A percentile compares a stretch with the other conserved stretches of the same genome.
Evolutionary conservation across 768 basidiomycete species (phyloP).

Genomic region (Termitomyces titanicus): DNA sequence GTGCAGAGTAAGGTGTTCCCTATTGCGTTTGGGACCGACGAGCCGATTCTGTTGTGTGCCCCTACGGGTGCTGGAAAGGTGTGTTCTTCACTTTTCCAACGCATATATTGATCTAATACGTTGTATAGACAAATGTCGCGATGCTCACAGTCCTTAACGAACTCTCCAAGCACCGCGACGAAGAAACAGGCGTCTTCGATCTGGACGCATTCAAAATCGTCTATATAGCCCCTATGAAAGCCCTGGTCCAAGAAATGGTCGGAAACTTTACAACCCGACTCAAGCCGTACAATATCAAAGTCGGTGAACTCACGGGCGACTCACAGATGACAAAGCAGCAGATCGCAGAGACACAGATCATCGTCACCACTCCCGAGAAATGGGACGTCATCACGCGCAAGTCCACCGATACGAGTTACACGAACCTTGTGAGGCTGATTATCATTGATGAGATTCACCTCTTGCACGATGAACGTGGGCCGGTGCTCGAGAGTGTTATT

Average conservation of each 20-base stretch:
- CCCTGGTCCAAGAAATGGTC: slow-evolving; percentile 98
- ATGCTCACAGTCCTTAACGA: slow-evolving; percentile 94
- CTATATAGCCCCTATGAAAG: slow-evolving; percentile 99
- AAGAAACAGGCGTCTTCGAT: slow-evolving; percentile 74
- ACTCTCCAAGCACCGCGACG: slow-evolving; percentile 83
- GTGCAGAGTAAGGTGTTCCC: slow-evolving; percentile 94
- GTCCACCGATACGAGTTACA: slow-evolving; percentile 94
- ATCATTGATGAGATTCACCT: slow-evolving; percentile 99
- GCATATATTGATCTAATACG: slow-evolving; percentile 11
- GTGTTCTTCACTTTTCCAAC: slow-evolving; percentile 20
- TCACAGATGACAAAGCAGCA: slow-evolving; percentile 98
- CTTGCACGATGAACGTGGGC: slow-evolving; percentile 96
- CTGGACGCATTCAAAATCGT: slow-evolving; percentile 93
- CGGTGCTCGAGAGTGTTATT: slow-evolving; percentile 89
- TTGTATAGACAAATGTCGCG: slow-evolving; percentile 88
- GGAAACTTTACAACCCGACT: slow-evolving; percentile 88
- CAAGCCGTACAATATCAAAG: slow-evolving; percentile 64
- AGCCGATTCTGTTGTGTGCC: slow-evolving; percentile 93
- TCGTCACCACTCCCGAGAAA: slow-evolving; percentile 98
- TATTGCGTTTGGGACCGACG: slow-evolving; percentile 90
- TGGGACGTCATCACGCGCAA: slow-evolving; percentile 99
- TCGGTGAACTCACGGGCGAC: slow-evolving; percentile 96
- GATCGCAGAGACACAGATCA: slow-evolving; percentile 95
- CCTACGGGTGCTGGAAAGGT: slow-evolving; percentile 99
- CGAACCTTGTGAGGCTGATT: slow-evolving; percentile 91